Conservation (phyloP, 2,329 filamentous ascomycete genomes). For the Chaetomiaceae sp. region DNA sequence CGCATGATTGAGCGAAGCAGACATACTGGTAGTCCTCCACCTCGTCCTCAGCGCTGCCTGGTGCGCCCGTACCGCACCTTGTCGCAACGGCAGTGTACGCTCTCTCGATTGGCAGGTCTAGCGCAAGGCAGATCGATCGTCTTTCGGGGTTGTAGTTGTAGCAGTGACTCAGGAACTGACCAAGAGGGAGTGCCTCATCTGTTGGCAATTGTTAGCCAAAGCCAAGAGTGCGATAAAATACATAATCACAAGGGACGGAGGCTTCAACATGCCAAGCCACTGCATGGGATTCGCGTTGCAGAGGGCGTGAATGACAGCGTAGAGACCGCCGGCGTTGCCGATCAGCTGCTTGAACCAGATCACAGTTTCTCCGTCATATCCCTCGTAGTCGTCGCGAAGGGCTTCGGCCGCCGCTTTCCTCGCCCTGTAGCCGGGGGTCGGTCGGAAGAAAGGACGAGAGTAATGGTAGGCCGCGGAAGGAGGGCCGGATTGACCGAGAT, state of each 20-base stretch:
- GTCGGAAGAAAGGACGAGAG: not conserved
- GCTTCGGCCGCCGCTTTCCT: not conserved
- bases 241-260: no score
- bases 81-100: no score
- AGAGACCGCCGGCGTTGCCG: conserved; percentile 66
- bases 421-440: no score
- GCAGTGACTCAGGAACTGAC: no score
- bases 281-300: conserved; percentile 44
- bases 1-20: conserved; percentile 61
- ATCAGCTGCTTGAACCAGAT: conserved; percentile 32
- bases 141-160: no score
- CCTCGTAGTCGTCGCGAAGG: not conserved
- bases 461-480: not conserved
- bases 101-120: no score
- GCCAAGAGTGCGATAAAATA: no score
- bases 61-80: conserved; percentile 27
- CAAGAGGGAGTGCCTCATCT: no score
- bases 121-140: no score
- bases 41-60: conserved; percentile 53
- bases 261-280: no score
- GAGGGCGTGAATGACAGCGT: conserved; percentile 61
- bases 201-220: no score
- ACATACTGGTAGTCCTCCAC: conserved; percentile 70
- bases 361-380: conserved; percentile 4
- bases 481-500: not conserved